phyloP scores from a whole-genome alignment of 805 yeast species.

The Wickerhamomyces hampshirensis region DNA sequence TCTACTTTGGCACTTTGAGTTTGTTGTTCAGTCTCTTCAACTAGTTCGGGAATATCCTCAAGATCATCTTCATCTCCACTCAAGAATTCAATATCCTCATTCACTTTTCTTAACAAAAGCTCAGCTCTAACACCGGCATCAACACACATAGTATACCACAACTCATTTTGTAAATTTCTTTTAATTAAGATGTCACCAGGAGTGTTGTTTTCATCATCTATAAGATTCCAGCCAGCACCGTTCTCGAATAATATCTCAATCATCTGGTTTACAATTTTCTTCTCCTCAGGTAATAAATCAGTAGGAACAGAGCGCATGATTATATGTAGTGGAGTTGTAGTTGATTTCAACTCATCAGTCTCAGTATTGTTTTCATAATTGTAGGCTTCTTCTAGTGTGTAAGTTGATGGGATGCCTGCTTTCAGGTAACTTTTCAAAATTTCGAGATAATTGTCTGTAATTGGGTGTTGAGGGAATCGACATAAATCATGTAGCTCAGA shows the following conservation, averaged over 20 bases:
- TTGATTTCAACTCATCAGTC: constrained; percentile 36
- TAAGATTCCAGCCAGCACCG: constrained; percentile 91
- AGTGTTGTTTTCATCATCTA: constrained; percentile 67
- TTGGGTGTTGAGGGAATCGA: constrained; percentile 46
- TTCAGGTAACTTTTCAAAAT: constrained; percentile 43
- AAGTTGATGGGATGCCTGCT: constrained; percentile 76
- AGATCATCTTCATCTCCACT: constrained; percentile 21
- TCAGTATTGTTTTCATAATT: constrained; percentile 43
- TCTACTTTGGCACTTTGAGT: no score
- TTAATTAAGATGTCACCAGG: constrained; percentile 78
- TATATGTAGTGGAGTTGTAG: constrained; percentile 78
- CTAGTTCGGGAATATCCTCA: constrained; percentile 10
- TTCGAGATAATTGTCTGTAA: constrained; percentile 37
- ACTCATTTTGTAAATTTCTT: constrained; percentile 37
- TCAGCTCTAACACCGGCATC: constrained; percentile 92
- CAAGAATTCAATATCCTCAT: constrained; percentile 57
- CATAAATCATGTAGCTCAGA: constrained; percentile 70
- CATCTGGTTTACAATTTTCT: constrained; percentile 44
- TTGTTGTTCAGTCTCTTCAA: neutral
- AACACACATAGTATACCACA: constrained; percentile 48
- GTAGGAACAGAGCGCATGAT: constrained; percentile 49
- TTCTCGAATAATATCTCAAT: constrained; percentile 65
- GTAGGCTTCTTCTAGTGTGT: constrained; percentile 72
- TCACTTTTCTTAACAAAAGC: constrained; percentile 65
- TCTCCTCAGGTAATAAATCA: constrained; percentile 38